Conservation (phyloP, 116 monocot species). For the Cymodocea nodosa region DNA sequence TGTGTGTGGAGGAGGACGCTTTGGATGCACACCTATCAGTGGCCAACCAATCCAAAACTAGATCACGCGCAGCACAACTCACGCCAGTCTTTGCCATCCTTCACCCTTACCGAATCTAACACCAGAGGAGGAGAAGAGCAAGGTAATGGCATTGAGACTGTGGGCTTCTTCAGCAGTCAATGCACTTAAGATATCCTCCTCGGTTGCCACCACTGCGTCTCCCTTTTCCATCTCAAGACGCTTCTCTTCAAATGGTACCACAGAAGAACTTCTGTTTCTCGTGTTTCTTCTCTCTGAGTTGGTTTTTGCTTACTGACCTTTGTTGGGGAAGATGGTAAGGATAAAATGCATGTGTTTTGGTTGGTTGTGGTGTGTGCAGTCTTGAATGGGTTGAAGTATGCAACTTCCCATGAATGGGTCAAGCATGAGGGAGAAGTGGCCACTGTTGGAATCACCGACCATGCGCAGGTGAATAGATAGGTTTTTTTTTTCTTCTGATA, state of each 20-base stretch:
- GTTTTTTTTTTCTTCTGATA: not conserved
- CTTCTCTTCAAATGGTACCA: conserved; percentile 55
- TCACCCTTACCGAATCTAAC: not conserved
- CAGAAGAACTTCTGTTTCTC: not conserved
- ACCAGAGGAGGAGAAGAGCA: not conserved
- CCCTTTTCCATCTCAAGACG: conserved; percentile 53
- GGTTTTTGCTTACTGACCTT: too few species aligned
- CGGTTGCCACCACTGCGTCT: conserved; percentile 7
- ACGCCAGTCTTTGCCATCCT: not conserved
- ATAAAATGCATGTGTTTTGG: not conserved
- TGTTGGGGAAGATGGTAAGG: not conserved
- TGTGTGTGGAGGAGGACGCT: conserved; percentile 1
- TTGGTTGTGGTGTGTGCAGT: conserved; percentile 27
- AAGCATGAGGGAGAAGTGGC: conserved; percentile 76
- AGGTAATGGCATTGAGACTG: conserved; percentile 61
- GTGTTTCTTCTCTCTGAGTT: not conserved
- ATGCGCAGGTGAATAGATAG: conserved; percentile 55
- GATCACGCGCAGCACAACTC: not conserved
- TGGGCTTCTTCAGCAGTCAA: conserved; percentile 94
- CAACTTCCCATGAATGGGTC: conserved; percentile 78
- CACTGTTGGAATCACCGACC: conserved; percentile 88
- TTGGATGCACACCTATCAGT: conserved; percentile 1
- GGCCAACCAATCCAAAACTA: conserved; percentile 3
- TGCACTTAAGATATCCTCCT: conserved; percentile 49
- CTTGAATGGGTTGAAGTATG: conserved; percentile 72